Base-by-base conservation (phyloP, 768 basidiomycete species). In the Wakefieldia striispora region DNA sequence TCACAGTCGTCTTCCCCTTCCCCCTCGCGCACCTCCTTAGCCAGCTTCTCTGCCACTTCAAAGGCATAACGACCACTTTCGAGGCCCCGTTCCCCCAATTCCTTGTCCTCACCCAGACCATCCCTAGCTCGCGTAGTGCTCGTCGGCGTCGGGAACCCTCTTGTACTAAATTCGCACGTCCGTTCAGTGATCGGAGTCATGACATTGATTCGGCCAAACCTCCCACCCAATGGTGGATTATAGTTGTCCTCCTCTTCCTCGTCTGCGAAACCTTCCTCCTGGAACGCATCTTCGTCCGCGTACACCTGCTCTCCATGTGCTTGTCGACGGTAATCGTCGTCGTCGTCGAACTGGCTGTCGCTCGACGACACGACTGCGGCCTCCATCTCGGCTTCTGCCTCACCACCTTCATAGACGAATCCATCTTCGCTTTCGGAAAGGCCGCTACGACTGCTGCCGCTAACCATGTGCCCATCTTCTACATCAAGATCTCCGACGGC, bases 131-230 rank as follows among this genome's bases (percentile, higher is more conserved):
- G 19, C 80, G 72, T 49, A 66, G 75, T 56, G 75, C 78, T 33
- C 77, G 63, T 58, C 56, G 72, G 52, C 51, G 68, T 60, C 40
- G 70, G 68, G 35, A 70, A 58, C 20, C 66, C 66, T 50, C 81
- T 74, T 14, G 82, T 86, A 57, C 82, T 86, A 64, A 76, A 95
- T 68, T 98, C 97, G 60, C 81, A 81, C 10, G 97, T 98, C 36
- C 95, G 78, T 68, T 99, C 97, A 12, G 91, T 91, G 67, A 98
- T 97, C 3, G 97, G 95, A 9, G 95, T 98, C 93, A 99, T 94
- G 48, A 95, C 85, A 62, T 88, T 84, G 70, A 97, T 89, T 50
- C 79, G 76, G 31, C 87, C 88, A 62, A 90, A 88, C 23, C 89
- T 80, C 16, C 88, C 84, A 14, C 85, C 86, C 43, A 86, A 73